Evolutionary conservation across 2,329 filamentous ascomycete genomes (phyloP).

Genomic region (Incumbomyces lentus): DNA sequence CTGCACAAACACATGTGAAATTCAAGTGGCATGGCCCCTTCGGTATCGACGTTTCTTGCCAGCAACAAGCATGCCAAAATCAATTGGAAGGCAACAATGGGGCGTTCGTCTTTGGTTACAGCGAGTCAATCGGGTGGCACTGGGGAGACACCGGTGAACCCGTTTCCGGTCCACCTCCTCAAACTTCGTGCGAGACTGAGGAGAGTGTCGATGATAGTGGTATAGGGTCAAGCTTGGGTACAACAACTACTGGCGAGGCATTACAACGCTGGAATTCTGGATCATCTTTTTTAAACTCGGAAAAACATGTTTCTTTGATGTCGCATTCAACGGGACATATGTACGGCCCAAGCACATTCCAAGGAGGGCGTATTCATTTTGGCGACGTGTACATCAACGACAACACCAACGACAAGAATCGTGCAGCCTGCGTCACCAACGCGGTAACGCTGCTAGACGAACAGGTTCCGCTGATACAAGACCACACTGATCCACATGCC

Average conservation of each 20-base stretch:
- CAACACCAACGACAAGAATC: too few relatives aligned
- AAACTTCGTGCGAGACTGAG: background rate
- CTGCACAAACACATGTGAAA: background rate
- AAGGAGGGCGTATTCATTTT: too few relatives aligned
- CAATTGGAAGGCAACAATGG: background rate
- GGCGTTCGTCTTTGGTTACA: constrained; percentile 7
- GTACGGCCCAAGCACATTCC: too few relatives aligned
- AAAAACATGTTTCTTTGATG: too few relatives aligned
- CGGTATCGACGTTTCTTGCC: background rate
- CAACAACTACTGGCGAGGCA: background rate
- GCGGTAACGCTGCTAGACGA: too few relatives aligned
- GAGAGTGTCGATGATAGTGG: background rate
- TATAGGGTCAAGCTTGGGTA: background rate
- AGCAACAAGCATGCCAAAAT: too few relatives aligned
- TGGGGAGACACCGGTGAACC: background rate
- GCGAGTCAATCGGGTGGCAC: background rate
- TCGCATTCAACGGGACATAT: too few relatives aligned
- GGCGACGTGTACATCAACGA: too few relatives aligned
- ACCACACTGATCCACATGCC: too few relatives aligned
- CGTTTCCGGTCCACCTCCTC: background rate
- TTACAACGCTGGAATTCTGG: background rate
- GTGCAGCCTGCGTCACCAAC: too few relatives aligned
- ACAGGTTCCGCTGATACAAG: too few relatives aligned
- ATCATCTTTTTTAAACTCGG: background rate
- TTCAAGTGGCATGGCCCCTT: background rate